Evolutionary conservation across 1,284 basidiomycete species (phyloP), one percentile per base, ranked within the genome.

Genomic region (Ganoderma resinaceum): DNA sequence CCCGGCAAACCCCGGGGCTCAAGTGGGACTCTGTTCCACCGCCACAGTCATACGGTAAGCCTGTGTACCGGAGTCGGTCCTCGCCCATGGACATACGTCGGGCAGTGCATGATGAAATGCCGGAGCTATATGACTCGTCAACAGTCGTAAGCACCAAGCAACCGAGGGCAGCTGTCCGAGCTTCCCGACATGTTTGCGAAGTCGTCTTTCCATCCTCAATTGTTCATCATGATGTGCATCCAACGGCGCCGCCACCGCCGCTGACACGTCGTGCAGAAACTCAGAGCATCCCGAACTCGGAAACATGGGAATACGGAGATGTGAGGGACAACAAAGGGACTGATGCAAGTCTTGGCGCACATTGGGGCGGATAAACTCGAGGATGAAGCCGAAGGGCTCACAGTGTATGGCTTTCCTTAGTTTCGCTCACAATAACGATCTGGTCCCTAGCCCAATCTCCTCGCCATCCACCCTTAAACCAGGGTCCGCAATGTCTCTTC

Each of bases 11-110:
- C 66, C 71, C 71, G 68, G 35, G 18, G 11, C 62, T n/a, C 43
- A 29, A 16, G n/a, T 62, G 20, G 58, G 31, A 66, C 63, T 43
- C 43, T n/a, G 64, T 59, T 57, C 62, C 55, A 66, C 64, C 70
- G 66, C 58, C 73, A 74, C 61, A 73, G 68, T 55, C 63, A 65
- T 20, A 46, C 73, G 75, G 72, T 70, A 69, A 66, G 70, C 66
- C 67, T 49, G 70, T 73, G 74, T 66, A 18, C 74, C 74, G 73
- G 20, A n/a, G 73, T 66, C 26, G 71, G 67, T 69, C 38, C 23
- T 38, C 35, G 57, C n/a, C 11, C 57, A 23, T 12, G 7, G 57
- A 35, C 31, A 20, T 7, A 8, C 33, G n/a, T 58, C n/a, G 20
- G 49, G 43, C 53, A 37, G 49, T 61, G 62, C 62, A 42, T 23